A percentile compares a stretch with the other conserved stretches of the same genome.
Conservation (phyloP, 163 green algal genomes). For the Scenedesmus sp. region DNA sequence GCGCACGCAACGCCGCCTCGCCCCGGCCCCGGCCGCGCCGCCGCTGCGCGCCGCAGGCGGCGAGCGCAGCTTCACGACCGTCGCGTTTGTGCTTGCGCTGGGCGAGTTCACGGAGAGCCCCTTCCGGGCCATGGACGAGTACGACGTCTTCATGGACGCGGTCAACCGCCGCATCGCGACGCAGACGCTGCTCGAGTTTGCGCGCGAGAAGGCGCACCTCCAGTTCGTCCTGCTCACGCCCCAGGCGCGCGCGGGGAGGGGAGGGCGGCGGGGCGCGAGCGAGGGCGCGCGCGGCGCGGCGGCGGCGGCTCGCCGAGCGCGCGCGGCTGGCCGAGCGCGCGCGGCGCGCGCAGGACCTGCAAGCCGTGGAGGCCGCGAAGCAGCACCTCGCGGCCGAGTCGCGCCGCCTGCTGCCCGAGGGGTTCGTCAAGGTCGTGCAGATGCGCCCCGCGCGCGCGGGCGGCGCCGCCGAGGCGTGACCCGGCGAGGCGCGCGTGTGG, state of each 20-base stretch:
- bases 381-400: conserved; percentile 20
- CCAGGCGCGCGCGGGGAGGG: conserved; percentile 50
- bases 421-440: conserved; percentile 59
- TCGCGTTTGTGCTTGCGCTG: conserved; percentile 82
- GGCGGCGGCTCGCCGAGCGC: neutral
- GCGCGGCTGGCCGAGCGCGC: neutral
- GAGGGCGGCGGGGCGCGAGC: too few species aligned
- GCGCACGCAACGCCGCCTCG: too few species aligned
- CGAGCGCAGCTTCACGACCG: conserved; percentile 81
- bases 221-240: conserved; percentile 77
- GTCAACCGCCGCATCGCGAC: conserved; percentile 61
- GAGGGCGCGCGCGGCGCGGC: too few species aligned
- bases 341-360: conserved; percentile 51
- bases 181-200: conserved; percentile 70
- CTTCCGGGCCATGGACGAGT: conserved; percentile 85
- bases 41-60: conserved; percentile 60
- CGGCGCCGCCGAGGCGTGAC: too few species aligned
- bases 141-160: conserved; percentile 73
- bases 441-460: conserved; percentile 57
- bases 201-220: conserved; percentile 41
- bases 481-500: too few species aligned
- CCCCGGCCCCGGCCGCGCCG: neutral
- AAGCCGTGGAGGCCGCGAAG: conserved; percentile 50
- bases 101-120: conserved; percentile 70
- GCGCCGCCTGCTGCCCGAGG: conserved; percentile 7